phyloP scores from a whole-genome alignment of 306 rosid species.

The Lablab purpureus region DNA sequence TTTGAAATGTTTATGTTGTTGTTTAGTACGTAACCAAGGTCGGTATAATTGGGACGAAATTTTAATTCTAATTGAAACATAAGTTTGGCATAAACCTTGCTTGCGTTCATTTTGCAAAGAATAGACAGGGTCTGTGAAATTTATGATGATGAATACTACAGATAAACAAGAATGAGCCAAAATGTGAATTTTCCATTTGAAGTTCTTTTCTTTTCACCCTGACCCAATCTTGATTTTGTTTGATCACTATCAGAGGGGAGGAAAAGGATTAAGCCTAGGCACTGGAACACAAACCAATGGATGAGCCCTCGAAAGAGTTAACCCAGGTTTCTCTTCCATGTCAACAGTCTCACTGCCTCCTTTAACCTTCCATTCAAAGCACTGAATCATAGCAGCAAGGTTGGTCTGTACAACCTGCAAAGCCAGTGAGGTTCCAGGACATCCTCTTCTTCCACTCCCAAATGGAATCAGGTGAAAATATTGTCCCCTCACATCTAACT shows the following conservation, averaged over 20 bases:
- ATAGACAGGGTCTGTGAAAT: background rate
- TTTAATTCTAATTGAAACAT: too few species aligned
- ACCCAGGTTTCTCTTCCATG: constrained; percentile 72
- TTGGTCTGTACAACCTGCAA: constrained; percentile 65
- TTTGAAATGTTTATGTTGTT: background rate
- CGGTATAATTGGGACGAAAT: background rate
- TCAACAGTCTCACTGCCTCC: constrained; percentile 46
- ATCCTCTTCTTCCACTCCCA: constrained; percentile 90
- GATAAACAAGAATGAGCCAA: too few species aligned
- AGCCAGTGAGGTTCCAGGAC: constrained; percentile 87
- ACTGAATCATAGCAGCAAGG: constrained; percentile 77
- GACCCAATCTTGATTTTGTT: constrained; percentile 6
- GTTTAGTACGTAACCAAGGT: background rate
- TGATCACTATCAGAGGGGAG: constrained; percentile 43
- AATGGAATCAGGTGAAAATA: constrained; percentile 78
- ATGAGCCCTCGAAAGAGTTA: constrained; percentile 71
- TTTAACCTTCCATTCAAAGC: constrained; percentile 77
- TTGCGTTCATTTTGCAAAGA: background rate
- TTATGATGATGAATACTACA: background rate
- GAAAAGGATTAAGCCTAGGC: constrained; percentile 57
- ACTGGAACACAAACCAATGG: constrained; percentile 65
- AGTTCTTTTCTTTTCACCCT: background rate
- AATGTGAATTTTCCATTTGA: too few species aligned
- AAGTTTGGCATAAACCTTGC: background rate
- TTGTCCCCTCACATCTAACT: constrained; percentile 74